These are phyloP conservation scores for Piper longum DNA, from an alignment of 164 flowering plant genomes.

Conservation along the genomic window DNA sequence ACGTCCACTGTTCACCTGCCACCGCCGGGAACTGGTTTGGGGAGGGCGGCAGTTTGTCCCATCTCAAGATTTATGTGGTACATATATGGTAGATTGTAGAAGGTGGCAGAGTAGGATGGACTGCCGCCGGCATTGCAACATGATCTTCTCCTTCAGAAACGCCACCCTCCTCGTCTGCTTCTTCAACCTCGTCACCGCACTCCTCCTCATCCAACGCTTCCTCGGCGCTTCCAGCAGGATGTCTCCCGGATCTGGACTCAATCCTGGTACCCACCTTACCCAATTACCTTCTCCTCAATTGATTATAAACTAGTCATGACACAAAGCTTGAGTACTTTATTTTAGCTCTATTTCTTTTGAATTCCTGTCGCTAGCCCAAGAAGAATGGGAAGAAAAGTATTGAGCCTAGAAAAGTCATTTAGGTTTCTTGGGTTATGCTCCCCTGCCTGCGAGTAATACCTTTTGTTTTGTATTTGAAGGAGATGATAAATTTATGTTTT, in stretches of 20 bases:
- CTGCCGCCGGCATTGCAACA: constrained; percentile 38
- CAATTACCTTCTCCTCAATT: not conserved
- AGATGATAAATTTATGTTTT: too few relatives aligned
- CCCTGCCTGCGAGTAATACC: too few relatives aligned
- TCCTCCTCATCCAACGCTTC: constrained; percentile 52
- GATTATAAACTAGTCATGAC: not conserved
- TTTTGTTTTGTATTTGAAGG: too few relatives aligned
- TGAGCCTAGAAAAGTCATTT: too few relatives aligned
- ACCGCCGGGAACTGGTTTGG: too few relatives aligned
- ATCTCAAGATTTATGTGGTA: too few relatives aligned
- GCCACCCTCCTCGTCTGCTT: constrained; percentile 54
- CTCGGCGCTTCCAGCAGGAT: constrained; percentile 29
- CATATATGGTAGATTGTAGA: too few relatives aligned
- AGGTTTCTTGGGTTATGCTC: too few relatives aligned
- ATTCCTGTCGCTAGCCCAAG: too few relatives aligned
- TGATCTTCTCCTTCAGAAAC: constrained; percentile 49
- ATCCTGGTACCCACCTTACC: constrained; percentile 2
- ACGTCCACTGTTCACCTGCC: too few relatives aligned
- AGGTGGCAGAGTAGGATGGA: constrained; percentile 2
- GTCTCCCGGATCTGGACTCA: constrained; percentile 10
- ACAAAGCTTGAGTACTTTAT: not conserved
- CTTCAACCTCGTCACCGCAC: constrained; percentile 39
- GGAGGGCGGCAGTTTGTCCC: too few relatives aligned
- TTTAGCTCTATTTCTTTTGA: not conserved
- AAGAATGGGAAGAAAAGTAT: too few relatives aligned